phyloP scores from a whole-genome alignment of 2,329 filamentous ascomycete genomes.

The Calycina herbarum region DNA sequence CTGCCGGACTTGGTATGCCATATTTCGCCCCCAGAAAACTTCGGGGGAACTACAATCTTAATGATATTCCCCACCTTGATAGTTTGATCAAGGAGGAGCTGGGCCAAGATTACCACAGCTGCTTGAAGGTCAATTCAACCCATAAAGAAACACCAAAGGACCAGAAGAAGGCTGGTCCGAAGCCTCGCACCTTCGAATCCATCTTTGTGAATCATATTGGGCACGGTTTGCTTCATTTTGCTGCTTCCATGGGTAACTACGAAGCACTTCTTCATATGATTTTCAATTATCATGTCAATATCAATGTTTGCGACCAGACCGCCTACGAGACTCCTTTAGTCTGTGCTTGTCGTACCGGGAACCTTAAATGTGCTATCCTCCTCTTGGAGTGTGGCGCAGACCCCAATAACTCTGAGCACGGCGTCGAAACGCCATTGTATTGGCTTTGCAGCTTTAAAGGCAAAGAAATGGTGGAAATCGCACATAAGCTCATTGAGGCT shows the following conservation, averaged over 20 bases:
- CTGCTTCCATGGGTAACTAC: background rate
- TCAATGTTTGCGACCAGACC: background rate
- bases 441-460: background rate
- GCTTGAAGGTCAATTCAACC: background rate
- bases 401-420: background rate
- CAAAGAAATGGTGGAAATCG: background rate
- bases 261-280: background rate
- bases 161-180: background rate
- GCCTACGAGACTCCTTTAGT: background rate
- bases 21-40: background rate
- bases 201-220: slow-evolving; percentile 2
- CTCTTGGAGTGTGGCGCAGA: background rate
- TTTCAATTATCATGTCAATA: background rate
- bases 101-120: background rate
- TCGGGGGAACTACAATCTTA: background rate
- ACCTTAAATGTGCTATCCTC: background rate
- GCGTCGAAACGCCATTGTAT: background rate
- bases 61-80: background rate
- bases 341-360: background rate
- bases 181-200: background rate
- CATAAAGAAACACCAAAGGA: background rate
- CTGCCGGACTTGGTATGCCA: background rate
- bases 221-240: background rate
- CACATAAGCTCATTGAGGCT: background rate
- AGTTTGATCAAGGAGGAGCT: background rate